Base-by-base conservation (phyloP, 2,329 filamentous ascomycete species). In the Penicillium brevicompactum region DNA sequence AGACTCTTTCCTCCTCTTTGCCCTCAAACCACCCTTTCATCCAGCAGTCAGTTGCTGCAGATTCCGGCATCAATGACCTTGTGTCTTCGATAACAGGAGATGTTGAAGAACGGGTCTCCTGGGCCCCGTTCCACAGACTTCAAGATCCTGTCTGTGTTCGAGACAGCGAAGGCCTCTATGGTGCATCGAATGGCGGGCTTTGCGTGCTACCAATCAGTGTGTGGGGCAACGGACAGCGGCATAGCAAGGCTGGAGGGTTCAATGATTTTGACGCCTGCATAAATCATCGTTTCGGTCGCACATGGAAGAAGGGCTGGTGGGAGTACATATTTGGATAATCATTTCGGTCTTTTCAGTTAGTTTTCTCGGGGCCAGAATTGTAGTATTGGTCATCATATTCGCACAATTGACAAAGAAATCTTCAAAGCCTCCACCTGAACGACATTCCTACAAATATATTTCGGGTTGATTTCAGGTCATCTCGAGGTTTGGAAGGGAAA, bases 151-250 rank as follows among this genome's bases (percentile, higher is more conserved):
- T 70, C 5, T 72, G 70, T 31, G 57, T 70, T 1, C 57, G 66
- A n/a, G 65, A 59, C 1, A 53, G 46, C 0, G 63, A 70, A 18
- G 58, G 62, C 2, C 55, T 42, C 16, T 9, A 48, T 0, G 61
- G 90, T 1, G 80, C 86, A 16, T 84, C 84, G 6, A 86, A 91
- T 66, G 90, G 90, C 21, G 90, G 91, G 4, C 85, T 96, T 58
- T 96, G 96, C 88, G 87, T 96, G 5, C 75, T 97, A 45, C 93
- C 93, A 0, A 76, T 96, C 32, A 97, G 96, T 70, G 68, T 62
- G 2, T 74, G 71, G 71, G 70, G 67, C 0, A 73, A 72, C 54
- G 70, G 70, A 7, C 70, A 73, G 56, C 60, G 71, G 38, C 70
- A 73, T 49, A 71, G 68, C 32, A 62, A 65, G 9, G 60, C 70